Conservation (phyloP, 257 asterid genomes). For the Solanum rostratum region DNA sequence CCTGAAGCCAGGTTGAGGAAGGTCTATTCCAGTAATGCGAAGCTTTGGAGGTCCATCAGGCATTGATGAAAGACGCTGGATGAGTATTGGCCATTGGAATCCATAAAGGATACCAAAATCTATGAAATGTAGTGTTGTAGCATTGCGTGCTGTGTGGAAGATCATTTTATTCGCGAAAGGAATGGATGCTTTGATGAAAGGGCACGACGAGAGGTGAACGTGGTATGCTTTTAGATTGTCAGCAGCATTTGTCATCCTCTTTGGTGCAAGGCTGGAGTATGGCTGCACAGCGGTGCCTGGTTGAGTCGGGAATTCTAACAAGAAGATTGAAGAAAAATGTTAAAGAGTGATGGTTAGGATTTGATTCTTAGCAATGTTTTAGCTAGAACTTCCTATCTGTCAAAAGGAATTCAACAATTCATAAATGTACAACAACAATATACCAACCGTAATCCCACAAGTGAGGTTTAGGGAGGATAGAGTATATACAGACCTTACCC, state of each 20-base stretch:
- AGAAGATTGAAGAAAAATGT: neutral
- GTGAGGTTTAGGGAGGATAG: too few relatives aligned
- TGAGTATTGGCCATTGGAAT: neutral
- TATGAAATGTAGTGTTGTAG: neutral
- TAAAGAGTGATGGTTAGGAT: neutral
- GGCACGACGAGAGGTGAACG: neutral
- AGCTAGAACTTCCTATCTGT: neutral
- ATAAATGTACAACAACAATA: too few relatives aligned
- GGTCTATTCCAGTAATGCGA: neutral
- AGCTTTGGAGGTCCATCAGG: neutral
- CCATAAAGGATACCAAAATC: neutral
- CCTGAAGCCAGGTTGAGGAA: neutral
- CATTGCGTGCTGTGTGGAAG: neutral
- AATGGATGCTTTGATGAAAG: neutral
- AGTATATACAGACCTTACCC: neutral
- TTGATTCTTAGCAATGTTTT: neutral
- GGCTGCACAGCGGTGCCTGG: neutral
- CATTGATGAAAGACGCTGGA: neutral
- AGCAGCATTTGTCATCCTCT: neutral
- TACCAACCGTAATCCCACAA: too few relatives aligned
- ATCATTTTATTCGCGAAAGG: neutral
- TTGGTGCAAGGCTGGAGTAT: neutral
- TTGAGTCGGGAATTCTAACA: neutral
- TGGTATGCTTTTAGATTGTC: neutral
- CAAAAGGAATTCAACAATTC: neutral